Conservation (phyloP, 352 stramenopile genomes). For the Phytophthora citrophthora region DNA sequence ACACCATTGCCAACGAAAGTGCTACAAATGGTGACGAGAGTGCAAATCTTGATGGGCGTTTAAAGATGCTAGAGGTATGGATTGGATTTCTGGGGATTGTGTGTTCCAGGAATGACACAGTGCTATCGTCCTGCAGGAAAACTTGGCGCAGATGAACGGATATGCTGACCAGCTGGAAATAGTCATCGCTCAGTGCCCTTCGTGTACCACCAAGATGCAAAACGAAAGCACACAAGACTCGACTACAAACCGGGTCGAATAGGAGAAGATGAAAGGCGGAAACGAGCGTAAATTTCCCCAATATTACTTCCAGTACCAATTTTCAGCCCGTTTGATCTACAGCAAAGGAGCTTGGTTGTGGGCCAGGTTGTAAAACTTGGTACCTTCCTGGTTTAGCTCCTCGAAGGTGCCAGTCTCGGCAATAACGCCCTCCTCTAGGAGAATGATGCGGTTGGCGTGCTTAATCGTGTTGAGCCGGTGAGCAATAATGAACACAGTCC, state of each 20-base stretch:
- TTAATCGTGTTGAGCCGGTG: slow-evolving; percentile 89
- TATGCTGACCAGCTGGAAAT: slow-evolving; percentile 83
- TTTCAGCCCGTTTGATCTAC: slow-evolving; percentile 36
- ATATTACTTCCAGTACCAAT: slow-evolving; percentile 17
- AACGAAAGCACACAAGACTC: slow-evolving; percentile 67
- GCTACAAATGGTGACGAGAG: slow-evolving; percentile 19
- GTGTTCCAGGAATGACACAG: not conserved
- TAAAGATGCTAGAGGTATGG: slow-evolving; percentile 75
- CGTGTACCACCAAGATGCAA: slow-evolving; percentile 76
- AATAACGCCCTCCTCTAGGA: slow-evolving; percentile 85
- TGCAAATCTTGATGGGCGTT: slow-evolving; percentile 35
- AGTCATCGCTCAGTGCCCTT: slow-evolving; percentile 72
- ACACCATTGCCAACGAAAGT: not conserved
- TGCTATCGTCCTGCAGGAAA: slow-evolving; percentile 47
- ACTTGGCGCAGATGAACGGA: slow-evolving; percentile 76
- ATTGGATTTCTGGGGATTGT: not conserved
- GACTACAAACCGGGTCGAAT: slow-evolving; percentile 25
- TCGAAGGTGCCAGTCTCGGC: slow-evolving; percentile 78
- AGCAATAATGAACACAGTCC: slow-evolving; percentile 86
- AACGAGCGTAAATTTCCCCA: slow-evolving; percentile 30
- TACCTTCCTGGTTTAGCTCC: slow-evolving; percentile 77
- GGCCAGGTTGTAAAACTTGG: slow-evolving; percentile 78
- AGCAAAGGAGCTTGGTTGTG: slow-evolving; percentile 67
- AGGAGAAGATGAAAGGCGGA: slow-evolving; percentile 12
- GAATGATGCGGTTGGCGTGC: slow-evolving; percentile 81